phyloP scores from a whole-genome alignment of 2,329 filamentous ascomycete genomes.

The Thielaviopsis cerberus region DNA sequence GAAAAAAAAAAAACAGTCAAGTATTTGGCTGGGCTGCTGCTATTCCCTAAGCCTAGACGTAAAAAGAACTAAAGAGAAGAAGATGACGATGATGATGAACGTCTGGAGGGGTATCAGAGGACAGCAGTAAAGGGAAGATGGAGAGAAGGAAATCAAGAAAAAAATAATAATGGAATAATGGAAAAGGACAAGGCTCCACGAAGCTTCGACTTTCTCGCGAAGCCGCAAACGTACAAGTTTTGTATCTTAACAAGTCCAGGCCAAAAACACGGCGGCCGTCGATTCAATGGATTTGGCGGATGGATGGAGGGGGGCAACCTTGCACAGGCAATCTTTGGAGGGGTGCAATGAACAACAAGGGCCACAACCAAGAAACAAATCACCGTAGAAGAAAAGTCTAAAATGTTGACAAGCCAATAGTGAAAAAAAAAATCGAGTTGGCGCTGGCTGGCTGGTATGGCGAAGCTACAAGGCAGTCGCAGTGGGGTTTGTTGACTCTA shows the following conservation, averaged over 20 bases:
- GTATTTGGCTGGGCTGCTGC: conserved; percentile 3
- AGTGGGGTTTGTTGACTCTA: background rate
- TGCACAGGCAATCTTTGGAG: background rate
- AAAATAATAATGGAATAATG: conserved; percentile 3
- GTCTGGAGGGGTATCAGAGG: conserved; percentile 10
- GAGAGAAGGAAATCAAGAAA: conserved; percentile 3
- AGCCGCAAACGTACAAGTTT: conserved; percentile 9
- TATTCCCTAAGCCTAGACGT: conserved; percentile 1
- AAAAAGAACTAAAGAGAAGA: conserved; percentile 4
- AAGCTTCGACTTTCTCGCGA: conserved; percentile 1
- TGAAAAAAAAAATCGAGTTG: too few species aligned
- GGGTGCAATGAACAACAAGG: background rate
- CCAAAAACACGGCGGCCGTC: background rate
- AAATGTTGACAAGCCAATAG: too few species aligned
- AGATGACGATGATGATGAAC: background rate
- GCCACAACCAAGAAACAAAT: background rate
- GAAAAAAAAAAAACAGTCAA: background rate
- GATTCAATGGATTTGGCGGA: background rate
- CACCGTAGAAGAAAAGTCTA: background rate
- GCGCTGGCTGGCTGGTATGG: too few species aligned
- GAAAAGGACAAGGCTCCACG: conserved; percentile 4
- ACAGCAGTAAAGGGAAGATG: background rate
- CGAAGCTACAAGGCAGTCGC: background rate
- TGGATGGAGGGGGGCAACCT: background rate
- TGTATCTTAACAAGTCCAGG: background rate